Conservation (phyloP, 306 rosid genomes). For the Gillenia trifoliata region DNA sequence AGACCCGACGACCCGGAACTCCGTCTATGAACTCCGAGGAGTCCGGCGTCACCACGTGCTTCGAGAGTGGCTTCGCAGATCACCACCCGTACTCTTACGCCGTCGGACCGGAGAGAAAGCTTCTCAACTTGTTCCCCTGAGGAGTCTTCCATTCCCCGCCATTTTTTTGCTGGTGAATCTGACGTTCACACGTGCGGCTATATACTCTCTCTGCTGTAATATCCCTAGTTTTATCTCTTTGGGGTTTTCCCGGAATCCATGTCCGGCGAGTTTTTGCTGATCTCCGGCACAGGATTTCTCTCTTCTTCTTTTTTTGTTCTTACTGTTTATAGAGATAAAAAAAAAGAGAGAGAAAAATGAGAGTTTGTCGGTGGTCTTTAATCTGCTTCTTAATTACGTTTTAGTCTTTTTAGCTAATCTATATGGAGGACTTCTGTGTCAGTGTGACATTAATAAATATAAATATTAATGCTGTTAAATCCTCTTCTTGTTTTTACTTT, state of each 20-base stretch:
- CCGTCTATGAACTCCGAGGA: constrained; percentile 94
- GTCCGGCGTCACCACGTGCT: constrained; percentile 69
- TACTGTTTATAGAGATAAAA: constrained; percentile 19
- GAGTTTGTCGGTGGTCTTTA: constrained; percentile 50
- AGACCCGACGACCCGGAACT: constrained; percentile 54
- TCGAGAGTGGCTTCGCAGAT: constrained; percentile 49
- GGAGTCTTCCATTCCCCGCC: constrained; percentile 11
- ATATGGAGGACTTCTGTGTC: constrained; percentile 5
- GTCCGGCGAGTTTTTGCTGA: constrained; percentile 68
- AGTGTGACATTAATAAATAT: constrained; percentile 25
- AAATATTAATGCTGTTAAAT: constrained; percentile 13
- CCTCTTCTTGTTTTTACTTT: background rate
- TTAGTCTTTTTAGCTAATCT: background rate
- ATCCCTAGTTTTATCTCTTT: background rate
- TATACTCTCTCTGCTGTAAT: constrained; percentile 11
- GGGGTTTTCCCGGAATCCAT: constrained; percentile 30
- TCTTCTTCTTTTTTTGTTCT: constrained; percentile 19
- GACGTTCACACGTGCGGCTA: constrained; percentile 23
- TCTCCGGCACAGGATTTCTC: constrained; percentile 63
- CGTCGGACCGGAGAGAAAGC: constrained; percentile 43
- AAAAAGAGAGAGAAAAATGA: constrained; percentile 53
- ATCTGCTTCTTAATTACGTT: background rate
- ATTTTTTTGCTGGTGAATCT: constrained; percentile 26
- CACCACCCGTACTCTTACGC: constrained; percentile 1
- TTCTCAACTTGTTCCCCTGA: constrained; percentile 68